Evolutionary conservation across 1,284 basidiomycete species (phyloP), one percentile per base, ranked within the genome.

Genomic region (Sporisorium iseilematis-ciliati): DNA sequence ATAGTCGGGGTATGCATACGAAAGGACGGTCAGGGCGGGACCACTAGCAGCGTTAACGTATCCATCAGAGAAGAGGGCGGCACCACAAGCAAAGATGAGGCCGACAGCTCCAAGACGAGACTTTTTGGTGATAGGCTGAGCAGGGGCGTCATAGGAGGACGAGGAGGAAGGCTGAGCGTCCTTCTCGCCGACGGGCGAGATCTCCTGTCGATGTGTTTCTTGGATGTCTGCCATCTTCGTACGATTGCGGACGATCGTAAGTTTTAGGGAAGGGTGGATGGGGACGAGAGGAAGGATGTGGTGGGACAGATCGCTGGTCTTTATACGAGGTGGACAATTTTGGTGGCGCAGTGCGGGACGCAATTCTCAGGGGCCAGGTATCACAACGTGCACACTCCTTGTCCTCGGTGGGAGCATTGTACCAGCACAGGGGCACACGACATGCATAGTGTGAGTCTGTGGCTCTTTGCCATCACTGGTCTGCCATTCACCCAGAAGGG

Each of bases 31-130:
- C 23, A 64, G 68, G 31, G 66, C 77, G 1, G 78, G 67, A 25
- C 83, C 81, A 20, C 62, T 35, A 20, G 61, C 45, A 7, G 78
- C 70, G 35, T 84, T 84, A 20, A 78, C 73, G 50, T 84, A 84
- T 16, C 83, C 83, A 40, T 84, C 83, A 8, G 67, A 73, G 70
- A 83, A 84, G 14, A 84, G 70, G 1, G 82, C 78, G 0, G 78
- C 63, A 53, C 83, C 83, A 42, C 83, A 83, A 1, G 83, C 80
- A 31, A 83, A 82, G 55, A 84, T 81, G 33, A 73, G 53, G 1
- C 52, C 54, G n/a, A 76, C 68, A 3, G 68, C 68, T 1, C 68
- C 65, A 7, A 76, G 64, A 8, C 65, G 61, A 23, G 49, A 40
- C 50, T 75, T 75, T 35, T 65, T 62, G 42, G 66, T 21, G 7